phyloP scores from a whole-genome alignment of 1,139 yeast species.

The Kluyveromyces marxianus region DNA sequence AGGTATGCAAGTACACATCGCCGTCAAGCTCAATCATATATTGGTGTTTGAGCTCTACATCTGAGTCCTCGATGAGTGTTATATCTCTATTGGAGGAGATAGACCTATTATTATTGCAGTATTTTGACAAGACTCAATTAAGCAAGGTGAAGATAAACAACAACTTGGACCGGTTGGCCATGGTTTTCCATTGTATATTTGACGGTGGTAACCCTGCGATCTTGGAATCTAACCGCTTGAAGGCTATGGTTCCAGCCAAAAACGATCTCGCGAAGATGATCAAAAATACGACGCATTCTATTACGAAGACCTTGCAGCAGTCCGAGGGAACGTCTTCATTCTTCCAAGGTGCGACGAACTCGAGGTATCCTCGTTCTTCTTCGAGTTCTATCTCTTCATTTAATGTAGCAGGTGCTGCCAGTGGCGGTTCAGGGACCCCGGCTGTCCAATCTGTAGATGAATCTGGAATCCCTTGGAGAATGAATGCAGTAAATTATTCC shows the following conservation, averaged over 20 bases:
- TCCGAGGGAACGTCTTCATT: conserved; percentile 2
- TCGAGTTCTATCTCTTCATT: conserved; percentile 2
- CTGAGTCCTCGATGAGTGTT: conserved; percentile 14
- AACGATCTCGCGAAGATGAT: conserved; percentile 37
- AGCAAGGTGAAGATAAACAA: conserved; percentile 21
- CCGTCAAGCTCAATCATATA: conserved; percentile 16
- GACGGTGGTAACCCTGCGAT: conserved; percentile 70
- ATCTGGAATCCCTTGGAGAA: conserved; percentile 63
- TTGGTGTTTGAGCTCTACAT: conserved; percentile 18
- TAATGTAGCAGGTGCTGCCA: not conserved
- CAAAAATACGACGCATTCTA: conserved; percentile 33
- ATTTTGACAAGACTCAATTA: conserved; percentile 26
- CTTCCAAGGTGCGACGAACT: not conserved
- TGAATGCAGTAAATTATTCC: conserved; percentile 54
- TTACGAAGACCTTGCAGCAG: conserved; percentile 19
- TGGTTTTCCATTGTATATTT: conserved; percentile 39
- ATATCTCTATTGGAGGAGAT: conserved; percentile 18
- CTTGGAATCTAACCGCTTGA: conserved; percentile 64
- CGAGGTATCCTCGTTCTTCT: conserved; percentile 2
- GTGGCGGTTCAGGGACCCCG: not conserved
- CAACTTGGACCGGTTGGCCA: conserved; percentile 25
- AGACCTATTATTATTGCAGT: conserved; percentile 21
- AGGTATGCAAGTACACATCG: conserved; percentile 20
- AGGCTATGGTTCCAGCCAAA: conserved; percentile 61
- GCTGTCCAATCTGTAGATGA: conserved; percentile 5